Evolutionary conservation across 768 basidiomycete species (phyloP).

Genomic region (Hygrophoropsis aurantiaca): DNA sequence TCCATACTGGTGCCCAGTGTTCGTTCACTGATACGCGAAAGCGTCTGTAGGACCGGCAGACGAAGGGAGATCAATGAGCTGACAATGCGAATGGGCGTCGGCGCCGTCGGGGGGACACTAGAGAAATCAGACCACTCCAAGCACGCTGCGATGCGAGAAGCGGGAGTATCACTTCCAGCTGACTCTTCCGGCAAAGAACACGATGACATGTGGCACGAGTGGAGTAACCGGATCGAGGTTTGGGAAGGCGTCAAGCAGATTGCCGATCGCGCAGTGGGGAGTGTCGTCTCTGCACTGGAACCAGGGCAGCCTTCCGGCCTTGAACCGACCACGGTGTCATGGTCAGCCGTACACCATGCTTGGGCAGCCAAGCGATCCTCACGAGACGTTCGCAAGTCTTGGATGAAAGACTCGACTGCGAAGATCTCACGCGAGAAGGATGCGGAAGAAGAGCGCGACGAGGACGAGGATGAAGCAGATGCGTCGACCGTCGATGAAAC

Average conservation of each 20-base stretch:
- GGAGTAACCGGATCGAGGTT: constrained; percentile 67
- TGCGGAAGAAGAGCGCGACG: constrained; percentile 32
- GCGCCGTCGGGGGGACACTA: constrained; percentile 67
- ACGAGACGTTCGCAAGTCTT: constrained; percentile 53
- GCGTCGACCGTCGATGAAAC: constrained; percentile 54
- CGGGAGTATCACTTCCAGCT: neutral
- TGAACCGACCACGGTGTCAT: constrained; percentile 61
- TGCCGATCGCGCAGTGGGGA: constrained; percentile 76
- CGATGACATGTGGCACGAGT: constrained; percentile 52
- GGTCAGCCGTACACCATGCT: constrained; percentile 64
- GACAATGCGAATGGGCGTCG: constrained; percentile 81
- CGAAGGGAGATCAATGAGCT: constrained; percentile 79
- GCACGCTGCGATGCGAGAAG: constrained; percentile 6
- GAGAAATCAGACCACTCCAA: constrained; percentile 27
- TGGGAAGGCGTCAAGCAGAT: constrained; percentile 73
- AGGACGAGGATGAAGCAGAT: constrained; percentile 34
- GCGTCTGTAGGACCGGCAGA: constrained; percentile 54
- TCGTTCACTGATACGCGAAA: constrained; percentile 57
- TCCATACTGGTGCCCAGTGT: constrained; percentile 65
- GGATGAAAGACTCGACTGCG: constrained; percentile 53
- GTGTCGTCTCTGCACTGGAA: constrained; percentile 42
- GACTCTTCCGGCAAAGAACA: constrained; percentile 6
- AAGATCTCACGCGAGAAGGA: constrained; percentile 35
- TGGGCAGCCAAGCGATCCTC: constrained; percentile 60
- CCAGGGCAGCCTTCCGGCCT: constrained; percentile 22